phyloP scores from a whole-genome alignment of 352 stramenopile genomes.

The Pythium plurisporium region DNA sequence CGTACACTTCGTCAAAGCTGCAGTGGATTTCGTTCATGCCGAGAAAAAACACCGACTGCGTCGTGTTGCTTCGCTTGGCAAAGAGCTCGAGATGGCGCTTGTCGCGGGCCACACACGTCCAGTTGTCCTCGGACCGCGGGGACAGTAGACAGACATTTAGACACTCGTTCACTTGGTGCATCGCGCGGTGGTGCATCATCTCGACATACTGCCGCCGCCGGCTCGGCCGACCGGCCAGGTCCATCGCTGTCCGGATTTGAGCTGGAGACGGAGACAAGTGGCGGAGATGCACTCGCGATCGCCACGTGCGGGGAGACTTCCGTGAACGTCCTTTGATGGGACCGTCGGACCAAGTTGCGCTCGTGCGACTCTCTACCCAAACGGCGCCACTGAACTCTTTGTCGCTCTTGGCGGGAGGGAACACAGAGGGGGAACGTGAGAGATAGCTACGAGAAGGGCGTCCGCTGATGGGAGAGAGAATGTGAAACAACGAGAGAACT shows the following conservation, averaged over 20 bases:
- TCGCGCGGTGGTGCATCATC: constrained; percentile 56
- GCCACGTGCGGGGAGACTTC: too few relatives aligned
- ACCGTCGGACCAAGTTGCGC: neutral
- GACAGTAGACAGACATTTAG: constrained; percentile 52
- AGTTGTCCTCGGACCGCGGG: constrained; percentile 46
- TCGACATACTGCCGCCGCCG: constrained; percentile 34
- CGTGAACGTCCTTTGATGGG: too few relatives aligned
- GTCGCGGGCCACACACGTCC: constrained; percentile 45
- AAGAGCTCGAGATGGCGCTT: constrained; percentile 46
- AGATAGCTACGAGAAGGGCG: too few relatives aligned
- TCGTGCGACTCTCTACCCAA: neutral
- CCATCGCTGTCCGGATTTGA: neutral
- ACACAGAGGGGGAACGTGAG: neutral
- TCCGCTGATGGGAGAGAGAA: too few relatives aligned
- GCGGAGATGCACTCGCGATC: neutral
- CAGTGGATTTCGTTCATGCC: constrained; percentile 56
- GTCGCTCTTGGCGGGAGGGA: neutral
- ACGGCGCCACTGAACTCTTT: neutral
- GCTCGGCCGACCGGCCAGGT: neutral
- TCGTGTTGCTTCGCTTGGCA: constrained; percentile 37
- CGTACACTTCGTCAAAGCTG: constrained; percentile 54
- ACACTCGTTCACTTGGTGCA: constrained; percentile 58
- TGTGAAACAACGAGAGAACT: neutral
- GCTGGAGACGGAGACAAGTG: neutral
- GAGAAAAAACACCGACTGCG: constrained; percentile 40